Percentiles rank a stretch among this genome's conserved stretches.
Evolutionary conservation across 2,329 filamentous ascomycete species (phyloP).

Genomic region (Phyllosticta citrichinensis): DNA sequence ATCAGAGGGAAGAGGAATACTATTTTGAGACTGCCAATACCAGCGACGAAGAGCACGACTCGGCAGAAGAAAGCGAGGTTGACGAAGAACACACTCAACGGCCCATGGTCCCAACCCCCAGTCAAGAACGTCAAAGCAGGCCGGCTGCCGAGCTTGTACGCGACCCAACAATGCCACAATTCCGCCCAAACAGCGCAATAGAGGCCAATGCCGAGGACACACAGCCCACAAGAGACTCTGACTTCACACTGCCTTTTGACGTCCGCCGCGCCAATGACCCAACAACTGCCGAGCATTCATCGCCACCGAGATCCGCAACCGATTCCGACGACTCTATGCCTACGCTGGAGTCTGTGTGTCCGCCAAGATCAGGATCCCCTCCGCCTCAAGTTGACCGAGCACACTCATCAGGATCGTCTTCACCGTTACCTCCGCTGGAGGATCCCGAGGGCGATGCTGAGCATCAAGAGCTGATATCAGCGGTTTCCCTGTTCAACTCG

Average conservation of each 20-base stretch:
- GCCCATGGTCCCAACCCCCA: neutral
- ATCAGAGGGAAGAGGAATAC: neutral
- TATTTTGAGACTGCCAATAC: neutral
- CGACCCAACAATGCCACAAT: slow-evolving; percentile 51
- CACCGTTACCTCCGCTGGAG: neutral
- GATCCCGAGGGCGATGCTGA: neutral
- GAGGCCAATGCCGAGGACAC: neutral
- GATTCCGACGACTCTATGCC: neutral
- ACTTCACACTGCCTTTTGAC: neutral
- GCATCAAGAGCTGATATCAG: neutral
- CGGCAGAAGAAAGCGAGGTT: neutral
- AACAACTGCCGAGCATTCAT: neutral
- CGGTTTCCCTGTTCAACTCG: neutral
- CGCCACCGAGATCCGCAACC: neutral
- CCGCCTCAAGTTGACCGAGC: neutral
- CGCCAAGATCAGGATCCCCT: neutral
- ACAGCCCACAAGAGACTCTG: neutral
- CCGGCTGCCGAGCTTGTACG: neutral
- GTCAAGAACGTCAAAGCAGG: neutral
- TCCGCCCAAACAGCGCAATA: slow-evolving; percentile 46
- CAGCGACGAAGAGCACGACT: neutral
- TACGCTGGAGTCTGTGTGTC: neutral
- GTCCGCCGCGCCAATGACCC: neutral
- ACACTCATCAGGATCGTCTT: neutral
- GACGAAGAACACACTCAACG: neutral